These are phyloP conservation scores for Protea cynaroides DNA, from an alignment of 164 flowering plant species.

Conservation along the genomic window DNA sequence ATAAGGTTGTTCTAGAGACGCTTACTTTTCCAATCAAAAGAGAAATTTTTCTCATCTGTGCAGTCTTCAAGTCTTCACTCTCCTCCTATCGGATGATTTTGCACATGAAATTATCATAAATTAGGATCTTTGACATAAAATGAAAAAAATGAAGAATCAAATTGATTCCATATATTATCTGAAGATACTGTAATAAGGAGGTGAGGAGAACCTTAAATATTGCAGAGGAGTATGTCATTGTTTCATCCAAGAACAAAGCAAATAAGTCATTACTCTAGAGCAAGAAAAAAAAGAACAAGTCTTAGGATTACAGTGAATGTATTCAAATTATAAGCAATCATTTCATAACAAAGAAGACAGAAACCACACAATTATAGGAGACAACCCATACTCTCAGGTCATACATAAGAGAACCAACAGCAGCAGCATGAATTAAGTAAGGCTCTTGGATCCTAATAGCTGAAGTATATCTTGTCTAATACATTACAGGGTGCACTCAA, in stretches of 20 bases:
- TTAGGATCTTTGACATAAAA: not conserved
- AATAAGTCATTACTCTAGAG: conserved; percentile 85
- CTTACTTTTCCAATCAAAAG: conserved; percentile 76
- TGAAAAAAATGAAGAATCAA: not conserved
- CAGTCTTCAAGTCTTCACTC: conserved; percentile 68
- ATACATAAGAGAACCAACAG: not conserved
- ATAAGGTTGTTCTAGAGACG: not conserved
- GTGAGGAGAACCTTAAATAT: conserved; percentile 63
- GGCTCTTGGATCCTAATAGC: too few species aligned
- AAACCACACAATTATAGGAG: not conserved
- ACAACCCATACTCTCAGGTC: not conserved
- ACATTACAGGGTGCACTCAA: too few species aligned
- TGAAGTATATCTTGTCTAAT: too few species aligned
- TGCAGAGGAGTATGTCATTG: conserved; percentile 93
- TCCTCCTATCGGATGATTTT: conserved; percentile 31
- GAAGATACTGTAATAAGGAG: not conserved
- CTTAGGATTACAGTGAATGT: not conserved
- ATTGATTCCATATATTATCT: not conserved
- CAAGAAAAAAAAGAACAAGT: conserved; percentile 4
- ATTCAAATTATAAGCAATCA: not conserved
- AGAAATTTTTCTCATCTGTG: conserved; percentile 75
- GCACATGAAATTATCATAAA: not conserved
- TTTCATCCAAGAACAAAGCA: conserved; percentile 81
- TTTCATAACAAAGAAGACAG: not conserved
- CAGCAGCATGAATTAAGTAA: too few species aligned